phyloP scores from a whole-genome alignment of 2,329 filamentous ascomycete genomes.

The Parascedosporium putredinis region DNA sequence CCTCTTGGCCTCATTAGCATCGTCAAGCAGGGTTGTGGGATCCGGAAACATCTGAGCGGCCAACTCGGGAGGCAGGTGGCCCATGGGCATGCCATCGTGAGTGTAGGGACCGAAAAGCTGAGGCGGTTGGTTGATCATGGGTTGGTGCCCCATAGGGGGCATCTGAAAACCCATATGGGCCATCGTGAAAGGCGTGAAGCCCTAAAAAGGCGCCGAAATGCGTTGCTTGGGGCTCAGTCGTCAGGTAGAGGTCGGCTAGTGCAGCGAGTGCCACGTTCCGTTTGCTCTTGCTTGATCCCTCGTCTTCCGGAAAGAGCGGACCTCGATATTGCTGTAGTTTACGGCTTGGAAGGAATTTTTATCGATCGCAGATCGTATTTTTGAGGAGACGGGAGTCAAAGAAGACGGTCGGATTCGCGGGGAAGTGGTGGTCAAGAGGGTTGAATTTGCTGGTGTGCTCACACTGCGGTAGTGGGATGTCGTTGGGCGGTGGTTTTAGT shows the following conservation, averaged over 20 bases:
- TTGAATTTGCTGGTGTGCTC: no score
- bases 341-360: no score
- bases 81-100: slow-evolving; percentile 48
- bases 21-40: slow-evolving; percentile 45
- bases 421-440: no score
- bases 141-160: slow-evolving; percentile 42
- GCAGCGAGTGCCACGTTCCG: neutral
- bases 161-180: slow-evolving; percentile 50
- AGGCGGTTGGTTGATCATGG: slow-evolving; percentile 55
- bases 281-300: no score
- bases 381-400: no score
- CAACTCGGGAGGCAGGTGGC: slow-evolving; percentile 44
- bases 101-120: slow-evolving; percentile 59
- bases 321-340: no score
- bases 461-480: neutral
- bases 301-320: no score
- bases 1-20: slow-evolving; percentile 74
- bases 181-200: slow-evolving; percentile 22
- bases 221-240: neutral
- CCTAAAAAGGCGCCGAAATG: neutral
- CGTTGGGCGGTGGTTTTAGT: neutral
- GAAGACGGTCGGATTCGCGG: no score
- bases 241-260: neutral
- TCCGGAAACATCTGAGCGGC: slow-evolving; percentile 51
- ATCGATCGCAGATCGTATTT: no score